Evolutionary conservation across 2,329 filamentous ascomycete genomes (phyloP), one percentile per base, ranked within the genome.

Genomic region (Aureobasidium zeae): DNA sequence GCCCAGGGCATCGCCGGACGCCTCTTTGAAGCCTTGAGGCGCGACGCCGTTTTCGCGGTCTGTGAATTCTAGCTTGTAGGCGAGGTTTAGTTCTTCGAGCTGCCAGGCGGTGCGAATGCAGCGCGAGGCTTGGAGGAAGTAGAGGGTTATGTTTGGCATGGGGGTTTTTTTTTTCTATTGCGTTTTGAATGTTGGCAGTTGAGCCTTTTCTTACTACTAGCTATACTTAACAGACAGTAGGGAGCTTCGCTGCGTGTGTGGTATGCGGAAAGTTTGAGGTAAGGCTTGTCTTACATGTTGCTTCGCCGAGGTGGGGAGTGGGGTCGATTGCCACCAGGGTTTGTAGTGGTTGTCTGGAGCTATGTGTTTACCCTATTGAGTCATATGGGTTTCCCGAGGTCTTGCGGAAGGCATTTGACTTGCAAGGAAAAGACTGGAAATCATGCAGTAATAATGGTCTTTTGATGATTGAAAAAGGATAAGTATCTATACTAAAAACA

Each of bases 111-210:
- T 63, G 12, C 65, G 63, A 35, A 69, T 68, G 42, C 54, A 59
- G 44, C 65, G 61, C 2, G 68, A 71, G 34, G 65, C 63, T 55
- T 70, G 64, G 8, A 71, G 62, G 51, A 71, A 70, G 53, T 62
- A 68, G 21, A 71, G 62, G 1, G 64, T 70, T 38, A 70, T 67
- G 36, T 42, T 22, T 36, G 44, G 36, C 43, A 45, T 45, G 30
- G 8, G n/a, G n/a, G n/a, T n/a, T n/a, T n/a, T n/a, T n/a, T n/a
- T n/a, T n/a, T n/a, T n/a, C n/a, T n/a, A n/a, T n/a, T n/a, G n/a
- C n/a, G n/a, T n/a, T n/a, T n/a, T n/a, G n/a, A n/a, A n/a, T n/a
- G n/a, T n/a, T n/a, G n/a, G n/a, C n/a, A n/a, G n/a, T n/a, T n/a
- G n/a, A n/a, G n/a, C n/a, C n/a, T 39, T 5, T 15, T 16, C 9